These are phyloP conservation scores for Mesembryanthemum crystallinum DNA, from an alignment of 148 eudicot genomes.

Conservation along the genomic window DNA sequence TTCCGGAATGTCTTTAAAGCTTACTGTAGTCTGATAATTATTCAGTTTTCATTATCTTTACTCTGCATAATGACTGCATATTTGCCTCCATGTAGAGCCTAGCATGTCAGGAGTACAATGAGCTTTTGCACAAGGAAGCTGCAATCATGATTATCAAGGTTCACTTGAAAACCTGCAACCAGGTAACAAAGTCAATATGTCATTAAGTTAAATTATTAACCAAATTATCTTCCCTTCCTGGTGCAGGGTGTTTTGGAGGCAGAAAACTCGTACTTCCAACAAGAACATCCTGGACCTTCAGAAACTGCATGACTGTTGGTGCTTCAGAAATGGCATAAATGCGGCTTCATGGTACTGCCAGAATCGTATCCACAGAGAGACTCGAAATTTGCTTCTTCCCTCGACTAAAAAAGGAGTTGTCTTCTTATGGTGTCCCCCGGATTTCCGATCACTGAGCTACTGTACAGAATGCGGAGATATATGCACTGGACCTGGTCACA, in stretches of 20 bases:
- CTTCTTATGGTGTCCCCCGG: too few species aligned
- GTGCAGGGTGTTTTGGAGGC: slow-evolving; percentile 44
- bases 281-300: slow-evolving; percentile 9
- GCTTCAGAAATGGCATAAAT: neutral
- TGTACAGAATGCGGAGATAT: neutral
- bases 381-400: neutral
- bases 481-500: neutral
- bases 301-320: slow-evolving; percentile 6
- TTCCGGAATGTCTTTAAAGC: neutral
- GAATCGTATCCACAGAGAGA: neutral
- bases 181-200: neutral
- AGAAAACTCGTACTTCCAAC: slow-evolving; percentile 23
- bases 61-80: neutral
- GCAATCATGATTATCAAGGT: slow-evolving; percentile 90
- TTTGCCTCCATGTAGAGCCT: slow-evolving; percentile 48
- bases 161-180: slow-evolving; percentile 13
- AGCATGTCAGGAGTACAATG: slow-evolving; percentile 81
- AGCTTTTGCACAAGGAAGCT: slow-evolving; percentile 87
- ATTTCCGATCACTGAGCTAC: neutral
- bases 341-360: neutral
- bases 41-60: neutral
- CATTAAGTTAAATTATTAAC: neutral
- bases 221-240: neutral
- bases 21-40: neutral
- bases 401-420: too few species aligned